These are phyloP conservation scores for Mrakia blollopis DNA, from an alignment of 768 basidiomycete species.

Conservation along the genomic window DNA sequence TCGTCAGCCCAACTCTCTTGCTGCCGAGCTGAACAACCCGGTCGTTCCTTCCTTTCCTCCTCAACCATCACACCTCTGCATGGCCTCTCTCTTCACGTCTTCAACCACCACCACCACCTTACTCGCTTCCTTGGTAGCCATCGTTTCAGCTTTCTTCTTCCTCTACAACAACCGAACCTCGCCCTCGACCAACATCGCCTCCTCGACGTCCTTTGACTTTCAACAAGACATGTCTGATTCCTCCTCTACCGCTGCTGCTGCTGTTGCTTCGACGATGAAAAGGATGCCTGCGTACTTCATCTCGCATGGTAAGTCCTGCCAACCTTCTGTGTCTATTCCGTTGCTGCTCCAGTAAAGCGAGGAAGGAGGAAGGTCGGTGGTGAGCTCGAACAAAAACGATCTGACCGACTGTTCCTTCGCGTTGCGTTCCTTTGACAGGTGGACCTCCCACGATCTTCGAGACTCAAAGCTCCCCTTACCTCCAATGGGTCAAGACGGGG, in stretches of 20 bases:
- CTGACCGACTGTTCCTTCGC: neutral
- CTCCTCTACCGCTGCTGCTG: neutral
- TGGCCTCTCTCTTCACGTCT: slow-evolving; percentile 36
- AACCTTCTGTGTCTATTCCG: too few relatives aligned
- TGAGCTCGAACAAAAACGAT: neutral
- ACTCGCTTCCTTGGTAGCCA: neutral
- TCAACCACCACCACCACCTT: slow-evolving; percentile 25
- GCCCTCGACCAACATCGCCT: too few relatives aligned
- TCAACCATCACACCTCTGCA: slow-evolving; percentile 35
- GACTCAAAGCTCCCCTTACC: neutral
- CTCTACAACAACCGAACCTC: neutral
- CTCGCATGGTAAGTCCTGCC: slow-evolving; percentile 17
- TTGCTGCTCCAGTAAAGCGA: neutral
- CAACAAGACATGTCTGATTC: neutral
- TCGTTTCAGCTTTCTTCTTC: neutral
- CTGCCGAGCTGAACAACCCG: neutral
- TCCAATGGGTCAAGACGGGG: slow-evolving; percentile 21
- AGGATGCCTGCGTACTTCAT: slow-evolving; percentile 20
- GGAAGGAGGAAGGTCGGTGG: too few relatives aligned
- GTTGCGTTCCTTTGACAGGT: neutral
- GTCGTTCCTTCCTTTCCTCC: neutral
- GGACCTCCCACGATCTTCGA: slow-evolving; percentile 30
- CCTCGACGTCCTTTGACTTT: neutral
- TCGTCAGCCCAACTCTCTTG: neutral
- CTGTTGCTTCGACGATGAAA: neutral